A percentile compares a stretch with the other conserved stretches of the same genome.
These are phyloP conservation scores for Phaffia rhodozyma DNA, from an alignment of 1,284 basidiomycete genomes.

Conservation along the genomic window DNA sequence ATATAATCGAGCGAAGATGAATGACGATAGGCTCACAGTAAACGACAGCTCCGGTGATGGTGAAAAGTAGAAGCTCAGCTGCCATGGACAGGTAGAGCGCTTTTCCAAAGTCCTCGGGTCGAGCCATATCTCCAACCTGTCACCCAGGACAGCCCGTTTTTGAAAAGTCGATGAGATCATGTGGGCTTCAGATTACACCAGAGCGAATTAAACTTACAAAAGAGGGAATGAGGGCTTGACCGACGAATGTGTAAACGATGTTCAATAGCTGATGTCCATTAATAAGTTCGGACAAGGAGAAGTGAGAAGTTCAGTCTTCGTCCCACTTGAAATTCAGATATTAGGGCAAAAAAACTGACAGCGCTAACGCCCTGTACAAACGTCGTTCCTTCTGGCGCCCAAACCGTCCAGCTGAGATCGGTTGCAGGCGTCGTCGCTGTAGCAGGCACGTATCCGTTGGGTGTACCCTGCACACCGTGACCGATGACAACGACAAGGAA, in stretches of 20 bases:
- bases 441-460: slow-evolving; percentile 19
- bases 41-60: slow-evolving; percentile 48
- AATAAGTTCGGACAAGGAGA: neutral
- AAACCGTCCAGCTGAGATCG: slow-evolving; percentile 27
- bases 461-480: slow-evolving; percentile 19
- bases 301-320: neutral
- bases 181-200: neutral
- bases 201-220: slow-evolving; percentile 28
- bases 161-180: neutral
- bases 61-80: slow-evolving; percentile 49
- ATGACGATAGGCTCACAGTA: slow-evolving; percentile 33
- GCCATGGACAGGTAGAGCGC: slow-evolving; percentile 34
- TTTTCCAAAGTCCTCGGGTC: slow-evolving; percentile 54
- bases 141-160: slow-evolving; percentile 15
- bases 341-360: slow-evolving; percentile 43
- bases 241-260: slow-evolving; percentile 51
- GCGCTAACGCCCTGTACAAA: slow-evolving; percentile 45
- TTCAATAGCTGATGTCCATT: slow-evolving; percentile 29
- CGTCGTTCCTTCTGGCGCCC: slow-evolving; percentile 39
- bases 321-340: slow-evolving; percentile 44
- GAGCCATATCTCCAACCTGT: slow-evolving; percentile 46
- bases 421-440: slow-evolving; percentile 14
- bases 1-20: no score
- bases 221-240: slow-evolving; percentile 43
- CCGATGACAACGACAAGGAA: slow-evolving; percentile 22